Evolutionary conservation across 1,284 basidiomycete genomes (phyloP).

Genomic region (Cystobasidium sp.): DNA sequence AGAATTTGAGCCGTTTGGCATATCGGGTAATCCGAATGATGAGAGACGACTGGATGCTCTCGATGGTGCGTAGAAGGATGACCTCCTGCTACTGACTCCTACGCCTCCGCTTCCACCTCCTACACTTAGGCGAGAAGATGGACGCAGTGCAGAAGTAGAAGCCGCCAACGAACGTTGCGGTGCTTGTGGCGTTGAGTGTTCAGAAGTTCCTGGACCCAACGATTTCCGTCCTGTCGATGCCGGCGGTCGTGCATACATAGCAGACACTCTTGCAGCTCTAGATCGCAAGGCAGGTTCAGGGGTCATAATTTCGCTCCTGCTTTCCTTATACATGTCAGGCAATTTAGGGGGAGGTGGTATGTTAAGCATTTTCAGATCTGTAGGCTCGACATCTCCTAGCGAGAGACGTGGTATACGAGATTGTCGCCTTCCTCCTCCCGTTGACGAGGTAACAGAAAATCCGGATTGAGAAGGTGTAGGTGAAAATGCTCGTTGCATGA

Average conservation of each 20-base stretch:
- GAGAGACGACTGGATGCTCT: constrained; percentile 58
- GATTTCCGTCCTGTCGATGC: constrained; percentile 14
- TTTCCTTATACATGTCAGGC: constrained; percentile 2
- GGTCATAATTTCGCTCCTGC: constrained; percentile 30
- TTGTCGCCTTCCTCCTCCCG: constrained; percentile 14
- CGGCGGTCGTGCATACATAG: constrained; percentile 24
- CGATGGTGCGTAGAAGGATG: constrained; percentile 52
- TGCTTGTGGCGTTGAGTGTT: background rate
- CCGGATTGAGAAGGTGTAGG: constrained; percentile 62
- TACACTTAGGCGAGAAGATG: constrained; percentile 21
- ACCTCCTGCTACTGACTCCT: constrained; percentile 57
- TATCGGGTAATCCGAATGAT: constrained; percentile 8
- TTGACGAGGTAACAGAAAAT: constrained; percentile 55
- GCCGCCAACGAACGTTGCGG: constrained; percentile 16
- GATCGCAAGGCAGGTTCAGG: constrained; percentile 35
- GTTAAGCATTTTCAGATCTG: constrained; percentile 6
- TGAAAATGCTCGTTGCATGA: constrained; percentile 68
- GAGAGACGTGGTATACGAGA: constrained; percentile 26
- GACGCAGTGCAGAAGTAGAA: constrained; percentile 16
- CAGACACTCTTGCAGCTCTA: constrained; percentile 33
- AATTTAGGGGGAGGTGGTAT: background rate
- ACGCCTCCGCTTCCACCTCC: background rate
- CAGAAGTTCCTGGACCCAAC: constrained; percentile 8
- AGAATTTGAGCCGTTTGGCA: constrained; percentile 58
- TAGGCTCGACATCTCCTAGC: constrained; percentile 6